phyloP scores from a whole-genome alignment of 805 yeast species.

The Blastobotrys parvus region DNA sequence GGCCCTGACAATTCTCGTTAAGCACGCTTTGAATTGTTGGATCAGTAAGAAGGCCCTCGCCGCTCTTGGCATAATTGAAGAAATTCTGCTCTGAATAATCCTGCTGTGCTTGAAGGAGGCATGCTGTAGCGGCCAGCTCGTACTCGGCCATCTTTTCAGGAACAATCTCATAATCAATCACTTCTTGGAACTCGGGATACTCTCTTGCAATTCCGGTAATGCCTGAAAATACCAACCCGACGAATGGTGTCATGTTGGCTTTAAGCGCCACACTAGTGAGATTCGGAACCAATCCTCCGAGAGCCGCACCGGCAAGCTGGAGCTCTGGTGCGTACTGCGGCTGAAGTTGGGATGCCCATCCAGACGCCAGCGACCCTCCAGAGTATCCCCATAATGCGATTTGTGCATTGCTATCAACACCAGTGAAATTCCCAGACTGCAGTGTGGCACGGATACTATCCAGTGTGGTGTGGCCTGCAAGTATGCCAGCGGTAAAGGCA shows the following conservation, averaged over 20 bases:
- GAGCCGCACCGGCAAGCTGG: slow-evolving; percentile 21
- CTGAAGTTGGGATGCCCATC: slow-evolving; percentile 31
- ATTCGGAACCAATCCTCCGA: slow-evolving; percentile 22
- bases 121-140: slow-evolving; percentile 11
- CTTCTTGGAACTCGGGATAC: slow-evolving; percentile 18
- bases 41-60: slow-evolving; percentile 11
- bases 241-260: slow-evolving; percentile 17
- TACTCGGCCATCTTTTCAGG: slow-evolving; percentile 11
- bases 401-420: slow-evolving; percentile 25
- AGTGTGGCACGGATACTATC: slow-evolving; percentile 23
- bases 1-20: slow-evolving; percentile 18
- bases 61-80: slow-evolving; percentile 13
- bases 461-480: slow-evolving; percentile 21
- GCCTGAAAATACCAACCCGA: slow-evolving; percentile 22
- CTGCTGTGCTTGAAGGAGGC: slow-evolving; percentile 12
- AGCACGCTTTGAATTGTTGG: slow-evolving; percentile 11
- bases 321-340: slow-evolving; percentile 21
- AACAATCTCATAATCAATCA: slow-evolving; percentile 5
- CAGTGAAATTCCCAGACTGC: slow-evolving; percentile 19
- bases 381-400: slow-evolving; percentile 83
- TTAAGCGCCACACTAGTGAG: slow-evolving; percentile 9
- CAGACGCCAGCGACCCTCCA: slow-evolving; percentile 68
- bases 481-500: slow-evolving; percentile 22
- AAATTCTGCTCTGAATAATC: slow-evolving; percentile 15
- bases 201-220: slow-evolving; percentile 22